Base-by-base conservation (phyloP, 2,329 filamentous ascomycete genomes). In the Colletotrichum gigasporum region DNA sequence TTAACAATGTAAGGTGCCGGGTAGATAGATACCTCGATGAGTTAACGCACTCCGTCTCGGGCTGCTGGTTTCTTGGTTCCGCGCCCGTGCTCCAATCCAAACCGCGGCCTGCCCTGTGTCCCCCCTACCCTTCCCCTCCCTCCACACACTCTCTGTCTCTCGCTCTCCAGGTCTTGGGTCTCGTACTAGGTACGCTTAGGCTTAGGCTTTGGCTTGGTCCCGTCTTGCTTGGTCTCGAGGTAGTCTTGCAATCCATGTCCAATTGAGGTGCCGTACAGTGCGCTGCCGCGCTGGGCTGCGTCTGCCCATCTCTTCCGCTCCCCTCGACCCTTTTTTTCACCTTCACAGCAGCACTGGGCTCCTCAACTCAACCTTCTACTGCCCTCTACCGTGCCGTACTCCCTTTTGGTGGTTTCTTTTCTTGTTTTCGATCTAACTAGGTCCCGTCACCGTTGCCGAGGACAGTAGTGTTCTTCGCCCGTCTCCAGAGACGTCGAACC, bases 31-130 rank as follows among this genome's bases (percentile, higher is more conserved):
- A n/a, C 16, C 18, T 9, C 16, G 18, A 14, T 22, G 39, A n/a
- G n/a, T n/a, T n/a, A n/a, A n/a, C n/a, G n/a, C n/a, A n/a, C n/a
- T n/a, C n/a, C n/a, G n/a, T n/a, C n/a, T n/a, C n/a, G n/a, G n/a
- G n/a, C n/a, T n/a, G n/a, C n/a, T n/a, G n/a, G n/a, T n/a, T n/a
- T n/a, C n/a, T n/a, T n/a, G n/a, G n/a, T 14, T 45, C 28, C 14
- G 37, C 24, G 30, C 22, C 39, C 48, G 37, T 60, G 56, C 57
- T 45, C 24, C 42, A 48, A 41, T 14, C 24, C 30, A 32, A 54
- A 28, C 30, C 24, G 20, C 57, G 20, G n/a, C 37, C 39, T 28
- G 18, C 45, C 28, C 24, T 32, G 32, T 11, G 16, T 32, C 24
- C 12, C 20, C 26, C 28, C 20, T 24, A 26, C 18, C 20, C 11